phyloP scores from a whole-genome alignment of 2,329 filamentous ascomycete genomes.

The Paramyrothecium roridum region DNA sequence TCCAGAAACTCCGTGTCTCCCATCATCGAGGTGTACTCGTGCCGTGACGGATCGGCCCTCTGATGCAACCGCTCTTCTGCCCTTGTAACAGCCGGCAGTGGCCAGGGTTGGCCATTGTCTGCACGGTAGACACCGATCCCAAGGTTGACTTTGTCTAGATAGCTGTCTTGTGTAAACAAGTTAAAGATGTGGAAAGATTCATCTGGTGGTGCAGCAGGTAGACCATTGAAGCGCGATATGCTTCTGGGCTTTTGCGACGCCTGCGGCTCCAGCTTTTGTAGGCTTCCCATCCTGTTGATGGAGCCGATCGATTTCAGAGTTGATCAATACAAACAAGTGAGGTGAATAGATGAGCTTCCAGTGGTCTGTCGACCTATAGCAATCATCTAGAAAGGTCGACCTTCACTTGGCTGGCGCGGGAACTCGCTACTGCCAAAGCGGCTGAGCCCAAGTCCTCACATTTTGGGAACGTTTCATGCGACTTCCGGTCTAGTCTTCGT shows the following conservation, averaged over 20 bases:
- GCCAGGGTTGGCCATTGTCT: neutral
- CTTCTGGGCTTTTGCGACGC: neutral
- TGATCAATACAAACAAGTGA: too few species aligned
- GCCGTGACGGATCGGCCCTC: neutral
- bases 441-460: too few species aligned
- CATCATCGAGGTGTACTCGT: neutral
- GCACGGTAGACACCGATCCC: neutral
- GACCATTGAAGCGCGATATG: neutral
- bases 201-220: neutral
- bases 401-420: too few species aligned
- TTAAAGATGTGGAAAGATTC: neutral
- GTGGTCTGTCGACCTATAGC: too few species aligned
- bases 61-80: neutral
- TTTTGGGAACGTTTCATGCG: too few species aligned
- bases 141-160: neutral
- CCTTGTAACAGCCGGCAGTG: neutral
- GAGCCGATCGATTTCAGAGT: too few species aligned
- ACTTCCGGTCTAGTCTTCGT: too few species aligned
- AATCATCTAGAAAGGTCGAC: too few species aligned
- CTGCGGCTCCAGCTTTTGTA: neutral
- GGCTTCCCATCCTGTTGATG: neutral
- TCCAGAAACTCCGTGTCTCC: neutral
- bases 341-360: too few species aligned
- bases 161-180: neutral
- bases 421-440: too few species aligned